Evolutionary conservation across 495 filamentous ascomycete species (phyloP), one percentile per base, ranked within the genome.

Genomic region (Aspergillus sclerotiicarbonarius): DNA sequence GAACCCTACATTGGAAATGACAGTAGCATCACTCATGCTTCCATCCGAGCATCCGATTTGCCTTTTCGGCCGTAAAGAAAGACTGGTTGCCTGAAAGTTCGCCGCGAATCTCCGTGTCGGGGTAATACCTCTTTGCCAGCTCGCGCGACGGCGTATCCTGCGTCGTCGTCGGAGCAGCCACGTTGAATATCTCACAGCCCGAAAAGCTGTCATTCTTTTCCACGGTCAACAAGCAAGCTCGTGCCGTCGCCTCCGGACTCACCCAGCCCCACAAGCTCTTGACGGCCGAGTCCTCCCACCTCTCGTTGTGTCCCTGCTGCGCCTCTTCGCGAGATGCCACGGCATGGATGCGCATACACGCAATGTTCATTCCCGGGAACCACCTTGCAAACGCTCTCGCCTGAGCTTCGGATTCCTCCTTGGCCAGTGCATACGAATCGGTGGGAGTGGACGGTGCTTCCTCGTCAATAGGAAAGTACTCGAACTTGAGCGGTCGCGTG

Each of bases 381-480:
- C 62, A 65, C 13, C 54, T n/a, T 1, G 41, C 56, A 16, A 65
- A 65, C 5, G 50, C 44, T 15, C 32, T 18, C 19, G 53, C 62
- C 52, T 65, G 62, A 6, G 33, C 10, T 35, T 65, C 62, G 13
- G 62, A 56, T 47, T 65, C 62, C 8, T 58, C 56, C 25, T 65
- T 65, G 0, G 62, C 62, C 1, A 65, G 56, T 2, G 62, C 59
- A 47, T 65, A 62, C 2, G 62, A 32, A 44, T 65, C 62, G 4
- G 62, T 65, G 45, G 62, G 62, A 0, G 47, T 56, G 20, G 55
- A 47, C 6, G 59, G 56, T 3, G 53, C 49, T 12, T 61, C 56
- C 51, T 65, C 62, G n/a, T 65, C 62, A 31, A 65, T 53, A 15
- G 62, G 62, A 50, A 65, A 62, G 41, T 65, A 65, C 39, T 65